Conservation (phyloP, 257 asterid species). For the Fraxinus anomala region DNA sequence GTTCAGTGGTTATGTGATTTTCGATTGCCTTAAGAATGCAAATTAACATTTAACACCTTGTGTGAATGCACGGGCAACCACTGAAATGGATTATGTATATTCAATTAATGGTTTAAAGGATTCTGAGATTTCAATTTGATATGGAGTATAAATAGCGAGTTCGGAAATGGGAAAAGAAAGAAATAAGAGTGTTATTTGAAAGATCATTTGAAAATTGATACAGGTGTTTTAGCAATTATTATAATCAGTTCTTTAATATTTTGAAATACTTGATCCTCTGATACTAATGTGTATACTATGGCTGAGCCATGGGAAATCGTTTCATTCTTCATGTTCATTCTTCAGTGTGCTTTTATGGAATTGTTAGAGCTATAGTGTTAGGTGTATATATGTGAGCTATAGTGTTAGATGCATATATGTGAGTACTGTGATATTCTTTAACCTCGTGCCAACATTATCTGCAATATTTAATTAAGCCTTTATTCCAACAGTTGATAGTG, state of each 20-base stretch:
- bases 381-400: not conserved
- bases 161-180: not conserved
- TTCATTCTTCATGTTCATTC: not conserved
- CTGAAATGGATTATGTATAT: not conserved
- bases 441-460: not conserved
- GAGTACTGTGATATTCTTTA: not conserved
- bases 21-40: not conserved
- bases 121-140: not conserved
- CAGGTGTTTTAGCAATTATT: not conserved
- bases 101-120: not conserved
- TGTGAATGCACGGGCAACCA: not conserved
- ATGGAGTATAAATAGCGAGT: not conserved
- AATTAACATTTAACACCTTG: not conserved
- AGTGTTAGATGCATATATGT: not conserved
- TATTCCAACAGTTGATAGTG: not conserved
- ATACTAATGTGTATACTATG: not conserved
- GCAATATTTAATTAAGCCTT: not conserved
- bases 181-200: not conserved
- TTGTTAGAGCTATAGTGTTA: not conserved
- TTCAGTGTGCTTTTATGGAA: not conserved
- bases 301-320: not conserved
- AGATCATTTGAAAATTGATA: not conserved
- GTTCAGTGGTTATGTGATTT: not conserved
- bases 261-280: not conserved
- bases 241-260: not conserved